Evolutionary conservation across 129 eudicot genomes (phyloP).

Genomic region (Pulicaria dysenterica): DNA sequence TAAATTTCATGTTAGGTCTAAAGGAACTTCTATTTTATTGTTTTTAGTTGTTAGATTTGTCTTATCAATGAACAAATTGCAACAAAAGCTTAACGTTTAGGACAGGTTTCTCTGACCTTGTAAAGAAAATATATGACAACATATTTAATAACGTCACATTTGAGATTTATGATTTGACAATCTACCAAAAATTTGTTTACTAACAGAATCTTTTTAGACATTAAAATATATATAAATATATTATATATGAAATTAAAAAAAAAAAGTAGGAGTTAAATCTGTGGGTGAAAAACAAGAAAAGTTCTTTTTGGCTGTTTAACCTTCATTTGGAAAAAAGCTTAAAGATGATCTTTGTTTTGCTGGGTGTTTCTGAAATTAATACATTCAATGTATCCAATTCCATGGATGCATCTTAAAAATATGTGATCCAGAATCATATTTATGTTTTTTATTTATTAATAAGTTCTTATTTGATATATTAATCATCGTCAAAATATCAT

Average conservation of each 20-base stretch:
- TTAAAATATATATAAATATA: background rate
- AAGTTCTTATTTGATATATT: background rate
- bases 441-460: no score
- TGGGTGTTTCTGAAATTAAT: no score
- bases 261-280: background rate
- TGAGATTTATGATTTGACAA: conserved; percentile 15
- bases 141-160: background rate
- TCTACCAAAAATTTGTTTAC: conserved; percentile 14
- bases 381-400: no score
- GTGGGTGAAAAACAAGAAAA: conserved; percentile 8
- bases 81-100: background rate
- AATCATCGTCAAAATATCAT: background rate
- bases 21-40: background rate
- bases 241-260: background rate
- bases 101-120: background rate
- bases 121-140: background rate
- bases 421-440: no score
- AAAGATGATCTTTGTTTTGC: conserved; percentile 10
- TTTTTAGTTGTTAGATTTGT: background rate
- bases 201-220: conserved; percentile 22
- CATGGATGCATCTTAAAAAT: background rate
- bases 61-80: background rate
- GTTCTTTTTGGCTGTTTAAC: background rate
- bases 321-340: conserved; percentile 5
- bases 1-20: background rate